Conservation (phyloP, 306 rosid species). For the Corylus heterophylla region DNA sequence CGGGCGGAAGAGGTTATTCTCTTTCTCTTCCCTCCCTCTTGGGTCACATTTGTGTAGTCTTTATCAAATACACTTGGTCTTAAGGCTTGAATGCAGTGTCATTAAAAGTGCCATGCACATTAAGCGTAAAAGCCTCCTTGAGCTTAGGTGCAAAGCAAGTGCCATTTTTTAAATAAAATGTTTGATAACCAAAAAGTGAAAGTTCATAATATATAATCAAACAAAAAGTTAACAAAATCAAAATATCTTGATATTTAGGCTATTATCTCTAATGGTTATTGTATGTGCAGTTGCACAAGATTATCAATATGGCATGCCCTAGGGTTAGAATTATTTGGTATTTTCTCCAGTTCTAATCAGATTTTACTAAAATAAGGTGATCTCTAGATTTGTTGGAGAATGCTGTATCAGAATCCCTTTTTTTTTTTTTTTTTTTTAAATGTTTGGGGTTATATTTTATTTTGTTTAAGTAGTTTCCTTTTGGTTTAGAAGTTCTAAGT, state of each 20-base stretch:
- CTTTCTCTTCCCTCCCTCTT: slow-evolving; percentile 13
- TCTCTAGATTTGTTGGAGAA: too few species aligned
- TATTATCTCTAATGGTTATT: neutral
- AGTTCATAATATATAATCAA: too few species aligned
- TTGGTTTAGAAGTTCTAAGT: too few species aligned
- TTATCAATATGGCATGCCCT: neutral
- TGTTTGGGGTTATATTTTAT: too few species aligned
- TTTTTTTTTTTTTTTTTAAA: too few species aligned
- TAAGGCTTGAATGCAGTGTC: neutral
- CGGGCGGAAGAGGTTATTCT: slow-evolving; percentile 84
- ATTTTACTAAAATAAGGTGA: too few species aligned
- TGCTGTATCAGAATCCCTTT: too few species aligned
- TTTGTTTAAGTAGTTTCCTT: too few species aligned
- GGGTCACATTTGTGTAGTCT: neutral
- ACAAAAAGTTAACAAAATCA: neutral
- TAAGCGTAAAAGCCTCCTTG: neutral
- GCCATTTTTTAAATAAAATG: neutral
- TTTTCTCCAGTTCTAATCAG: too few species aligned
- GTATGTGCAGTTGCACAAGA: neutral
- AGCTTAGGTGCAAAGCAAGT: neutral
- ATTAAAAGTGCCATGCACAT: neutral
- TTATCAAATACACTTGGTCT: neutral
- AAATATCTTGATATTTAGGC: neutral
- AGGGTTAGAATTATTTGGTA: too few species aligned
- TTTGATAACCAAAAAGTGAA: too few species aligned